Base-by-base conservation (phyloP, 371 early-diverging fungal genomes). In the Funneliformis caledonium region DNA sequence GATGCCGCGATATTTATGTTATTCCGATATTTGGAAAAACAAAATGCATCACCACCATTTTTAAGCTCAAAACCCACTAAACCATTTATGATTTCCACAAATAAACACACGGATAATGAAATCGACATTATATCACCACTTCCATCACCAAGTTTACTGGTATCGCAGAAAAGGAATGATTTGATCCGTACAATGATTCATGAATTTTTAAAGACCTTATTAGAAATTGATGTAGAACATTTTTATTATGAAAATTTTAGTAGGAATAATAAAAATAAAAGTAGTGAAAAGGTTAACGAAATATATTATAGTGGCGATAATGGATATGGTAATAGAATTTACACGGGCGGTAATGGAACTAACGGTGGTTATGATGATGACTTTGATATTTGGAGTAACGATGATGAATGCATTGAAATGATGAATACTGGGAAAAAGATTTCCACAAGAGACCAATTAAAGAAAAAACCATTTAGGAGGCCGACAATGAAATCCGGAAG, bases 171-270 rank as follows among this genome's bases (percentile, higher is more conserved):
- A 48, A 11, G 78, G 31, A 22, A 65, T 78, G 48, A 65, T 50
- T 31, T 78, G 11, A 60, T 78, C 5, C 9, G 67, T 48, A 22
- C 64, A 48, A 78, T 67, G 78, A 67, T 67, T 45, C 67, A 45
- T 19, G 78, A 78, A 67, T 78, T 78, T 50, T 22, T 78, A 4
- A 50, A 26, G 37, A 67, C 64, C 16, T 78, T 78, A 48, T 67
- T 78, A 67, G 67, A 65, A 19, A 45, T 78, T 4, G 78, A 78
- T 22, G 33, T 78, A 16, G 78, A 78, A 65, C 16, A 22, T 11
- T 42, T 37, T 26, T 42, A 48, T 50, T 72, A 72, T 56, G 56
- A 75, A 31, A 7, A 33, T 37, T 37, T 75, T 14, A 59, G 14
- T n/a, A 72, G 14, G 19, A 43, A 22, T 50, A 4, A 72, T 72